phyloP scores from a whole-genome alignment of 2,329 filamentous ascomycete genomes.

The Cercospora nicotianae region DNA sequence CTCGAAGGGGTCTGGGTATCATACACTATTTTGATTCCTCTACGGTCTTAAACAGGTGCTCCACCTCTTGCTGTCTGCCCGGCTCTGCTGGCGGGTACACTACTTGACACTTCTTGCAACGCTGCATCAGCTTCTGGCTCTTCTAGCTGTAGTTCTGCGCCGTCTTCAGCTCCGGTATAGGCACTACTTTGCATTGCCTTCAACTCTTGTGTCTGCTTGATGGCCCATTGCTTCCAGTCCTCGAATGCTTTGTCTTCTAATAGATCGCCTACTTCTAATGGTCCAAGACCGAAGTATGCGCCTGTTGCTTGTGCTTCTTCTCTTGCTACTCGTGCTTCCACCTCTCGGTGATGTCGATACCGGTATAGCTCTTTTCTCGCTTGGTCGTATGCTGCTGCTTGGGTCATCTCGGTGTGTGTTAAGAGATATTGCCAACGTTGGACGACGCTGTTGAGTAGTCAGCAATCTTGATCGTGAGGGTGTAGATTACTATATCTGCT shows the following conservation, averaged over 20 bases:
- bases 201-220: constrained; percentile 51
- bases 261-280: constrained; percentile 73
- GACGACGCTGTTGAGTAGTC: constrained; percentile 65
- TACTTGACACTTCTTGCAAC: constrained; percentile 39
- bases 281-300: constrained; percentile 80
- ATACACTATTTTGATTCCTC: constrained; percentile 16
- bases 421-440: constrained; percentile 89
- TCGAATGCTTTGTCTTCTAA: constrained; percentile 80
- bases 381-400: constrained; percentile 75
- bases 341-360: constrained; percentile 76
- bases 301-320: constrained; percentile 87
- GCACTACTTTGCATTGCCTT: constrained; percentile 51
- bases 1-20: constrained; percentile 14
- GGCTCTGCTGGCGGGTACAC: constrained; percentile 36
- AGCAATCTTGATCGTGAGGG: not conserved
- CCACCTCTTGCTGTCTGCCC: constrained; percentile 43
- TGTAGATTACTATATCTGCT: not conserved
- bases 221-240: constrained; percentile 80
- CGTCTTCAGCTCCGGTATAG: constrained; percentile 41
- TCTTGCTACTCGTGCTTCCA: constrained; percentile 75
- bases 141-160: constrained; percentile 35
- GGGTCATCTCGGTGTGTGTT: constrained; percentile 42
- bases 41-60: constrained; percentile 40
- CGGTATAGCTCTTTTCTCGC: constrained; percentile 89
- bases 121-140: constrained; percentile 38